phyloP scores from a whole-genome alignment of 169 alveolate species.

The Plasmodium knowlesi region DNA sequence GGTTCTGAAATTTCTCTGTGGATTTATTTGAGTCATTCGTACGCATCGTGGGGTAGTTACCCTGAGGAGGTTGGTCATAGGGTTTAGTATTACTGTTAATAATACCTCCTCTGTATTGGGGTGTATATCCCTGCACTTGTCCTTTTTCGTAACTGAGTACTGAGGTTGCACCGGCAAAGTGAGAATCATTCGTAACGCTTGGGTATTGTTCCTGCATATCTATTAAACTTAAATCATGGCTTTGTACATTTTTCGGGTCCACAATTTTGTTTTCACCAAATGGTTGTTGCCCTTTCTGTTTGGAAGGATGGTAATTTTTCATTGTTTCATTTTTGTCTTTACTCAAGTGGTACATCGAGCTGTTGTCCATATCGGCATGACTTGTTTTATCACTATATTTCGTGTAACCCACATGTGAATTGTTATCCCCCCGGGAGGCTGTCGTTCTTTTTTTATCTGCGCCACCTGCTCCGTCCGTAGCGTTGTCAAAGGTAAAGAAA shows the following conservation, averaged over 20 bases:
- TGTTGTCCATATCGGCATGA: background rate
- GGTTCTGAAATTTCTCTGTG: background rate
- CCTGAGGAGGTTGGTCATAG: background rate
- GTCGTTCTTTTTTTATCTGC: background rate
- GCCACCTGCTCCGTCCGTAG: background rate
- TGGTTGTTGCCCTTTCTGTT: background rate
- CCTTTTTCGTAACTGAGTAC: background rate
- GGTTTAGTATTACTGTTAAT: background rate
- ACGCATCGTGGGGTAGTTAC: background rate
- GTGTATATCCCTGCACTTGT: background rate
- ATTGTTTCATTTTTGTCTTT: background rate
- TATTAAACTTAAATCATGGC: background rate
- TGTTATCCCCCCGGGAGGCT: background rate
- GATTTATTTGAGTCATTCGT: background rate
- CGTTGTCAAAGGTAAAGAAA: slow-evolving; percentile 1
- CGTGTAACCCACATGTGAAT: background rate
- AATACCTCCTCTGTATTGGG: background rate
- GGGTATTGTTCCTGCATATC: background rate
- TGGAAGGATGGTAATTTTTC: background rate
- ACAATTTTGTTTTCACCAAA: background rate
- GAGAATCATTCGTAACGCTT: background rate
- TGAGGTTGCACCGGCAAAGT: background rate
- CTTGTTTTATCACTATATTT: background rate
- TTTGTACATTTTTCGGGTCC: background rate
- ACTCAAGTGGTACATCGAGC: background rate